These are phyloP conservation scores for Hypoxylon cercidicola DNA, from an alignment of 495 filamentous ascomycete genomes.

Conservation along the genomic window DNA sequence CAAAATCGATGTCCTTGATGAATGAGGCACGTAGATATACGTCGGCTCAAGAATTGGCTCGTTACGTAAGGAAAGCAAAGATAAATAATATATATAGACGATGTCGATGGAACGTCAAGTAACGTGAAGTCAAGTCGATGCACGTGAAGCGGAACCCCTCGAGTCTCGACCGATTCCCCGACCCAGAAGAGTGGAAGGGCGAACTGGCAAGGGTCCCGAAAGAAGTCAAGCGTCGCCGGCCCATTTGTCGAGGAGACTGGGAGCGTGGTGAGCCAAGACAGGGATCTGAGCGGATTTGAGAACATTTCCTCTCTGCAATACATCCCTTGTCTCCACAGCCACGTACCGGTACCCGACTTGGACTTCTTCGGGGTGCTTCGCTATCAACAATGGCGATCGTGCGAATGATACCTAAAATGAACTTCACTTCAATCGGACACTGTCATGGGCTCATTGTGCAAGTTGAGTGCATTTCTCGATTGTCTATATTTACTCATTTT, in stretches of 20 bases:
- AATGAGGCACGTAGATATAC: too few species aligned
- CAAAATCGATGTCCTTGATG: not conserved
- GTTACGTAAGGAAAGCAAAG: too few species aligned
- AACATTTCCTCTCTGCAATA: constrained; percentile 25
- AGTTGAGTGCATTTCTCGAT: constrained; percentile 2
- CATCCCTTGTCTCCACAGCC: not conserved
- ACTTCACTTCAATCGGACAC: not conserved
- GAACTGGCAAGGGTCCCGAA: constrained; percentile 17
- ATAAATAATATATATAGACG: too few species aligned
- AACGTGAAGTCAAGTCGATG: constrained; percentile 23
- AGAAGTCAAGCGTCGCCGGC: constrained; percentile 5
- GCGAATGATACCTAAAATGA: not conserved
- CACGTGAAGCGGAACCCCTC: constrained; percentile 30
- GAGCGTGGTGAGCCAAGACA: constrained; percentile 8
- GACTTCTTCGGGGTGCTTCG: too few species aligned
- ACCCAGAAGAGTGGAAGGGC: constrained; percentile 25
- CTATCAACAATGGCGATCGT: not conserved
- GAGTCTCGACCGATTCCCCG: constrained; percentile 26
- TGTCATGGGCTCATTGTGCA: constrained; percentile 5
- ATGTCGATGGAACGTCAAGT: constrained; percentile 12
- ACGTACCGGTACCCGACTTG: not conserved
- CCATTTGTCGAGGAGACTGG: constrained; percentile 11
- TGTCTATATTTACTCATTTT: not conserved
- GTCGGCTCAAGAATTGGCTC: too few species aligned
- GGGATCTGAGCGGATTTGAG: constrained; percentile 39